Evolutionary conservation across 805 yeast genomes (phyloP).

Genomic region (Candida peoriensis): DNA sequence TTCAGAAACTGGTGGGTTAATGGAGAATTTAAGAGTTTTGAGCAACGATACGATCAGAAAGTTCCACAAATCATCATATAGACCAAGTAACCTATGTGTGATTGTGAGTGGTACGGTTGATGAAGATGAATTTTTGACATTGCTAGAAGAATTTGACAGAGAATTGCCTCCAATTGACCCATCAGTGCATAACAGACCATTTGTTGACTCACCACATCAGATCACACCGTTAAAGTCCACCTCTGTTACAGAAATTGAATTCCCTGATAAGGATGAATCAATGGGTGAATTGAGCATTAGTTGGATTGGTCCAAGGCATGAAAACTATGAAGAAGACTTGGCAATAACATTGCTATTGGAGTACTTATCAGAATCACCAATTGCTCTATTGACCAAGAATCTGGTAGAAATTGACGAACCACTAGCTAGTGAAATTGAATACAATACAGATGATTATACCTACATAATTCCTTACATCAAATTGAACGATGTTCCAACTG

Average conservation of each 20-base stretch:
- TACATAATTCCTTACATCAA: conserved; percentile 51
- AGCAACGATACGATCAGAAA: conserved; percentile 68
- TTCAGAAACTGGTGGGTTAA: conserved; percentile 91
- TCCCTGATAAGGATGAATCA: conserved; percentile 87
- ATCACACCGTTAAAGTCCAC: conserved; percentile 27
- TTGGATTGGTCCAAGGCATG: conserved; percentile 77
- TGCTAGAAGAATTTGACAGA: conserved; percentile 58
- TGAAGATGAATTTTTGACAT: conserved; percentile 58
- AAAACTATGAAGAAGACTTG: conserved; percentile 45
- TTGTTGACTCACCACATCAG: conserved; percentile 60
- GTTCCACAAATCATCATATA: conserved; percentile 67
- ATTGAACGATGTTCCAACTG: conserved; percentile 74
- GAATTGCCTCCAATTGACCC: conserved; percentile 38
- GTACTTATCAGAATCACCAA: conserved; percentile 72
- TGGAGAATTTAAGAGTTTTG: conserved; percentile 67
- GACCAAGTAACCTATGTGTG: conserved; percentile 80
- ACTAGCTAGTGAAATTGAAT: conserved; percentile 63
- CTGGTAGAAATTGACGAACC: conserved; percentile 84
- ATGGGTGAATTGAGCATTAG: conserved; percentile 69
- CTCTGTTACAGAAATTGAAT: conserved; percentile 51
- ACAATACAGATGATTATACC: conserved; percentile 69
- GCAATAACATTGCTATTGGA: conserved; percentile 70
- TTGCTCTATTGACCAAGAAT: conserved; percentile 64
- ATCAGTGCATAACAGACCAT: conserved; percentile 52
- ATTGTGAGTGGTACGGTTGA: conserved; percentile 85